These are phyloP conservation scores for Taphrina populina DNA, from an alignment of 1,139 yeast species.

Conservation along the genomic window DNA sequence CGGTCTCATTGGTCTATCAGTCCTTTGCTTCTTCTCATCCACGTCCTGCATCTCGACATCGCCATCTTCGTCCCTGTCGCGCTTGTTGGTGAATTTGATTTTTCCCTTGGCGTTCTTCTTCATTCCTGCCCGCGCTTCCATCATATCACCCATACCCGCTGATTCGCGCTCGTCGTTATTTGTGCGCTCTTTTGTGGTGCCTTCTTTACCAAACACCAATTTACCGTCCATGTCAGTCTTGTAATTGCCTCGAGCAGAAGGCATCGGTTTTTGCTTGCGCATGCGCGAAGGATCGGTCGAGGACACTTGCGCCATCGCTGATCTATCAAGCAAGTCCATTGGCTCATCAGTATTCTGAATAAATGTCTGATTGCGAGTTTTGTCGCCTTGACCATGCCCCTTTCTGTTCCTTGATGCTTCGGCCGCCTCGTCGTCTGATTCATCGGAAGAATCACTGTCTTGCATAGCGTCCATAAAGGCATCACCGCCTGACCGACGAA, in stretches of 20 bases:
- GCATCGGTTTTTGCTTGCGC: slow-evolving; percentile 41
- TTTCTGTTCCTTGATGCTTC: slow-evolving; percentile 35
- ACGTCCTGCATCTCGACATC: slow-evolving; percentile 19
- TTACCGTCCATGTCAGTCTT: slow-evolving; percentile 50
- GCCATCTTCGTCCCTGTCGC: slow-evolving; percentile 60
- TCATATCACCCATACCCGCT: slow-evolving; percentile 21
- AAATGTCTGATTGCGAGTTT: slow-evolving; percentile 50
- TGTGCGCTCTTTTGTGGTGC: neutral
- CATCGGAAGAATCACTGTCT: slow-evolving; percentile 43
- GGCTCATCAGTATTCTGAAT: slow-evolving; percentile 78
- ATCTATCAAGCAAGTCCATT: slow-evolving; percentile 80
- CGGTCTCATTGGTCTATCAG: slow-evolving; percentile 16
- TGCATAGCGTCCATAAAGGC: slow-evolving; percentile 72
- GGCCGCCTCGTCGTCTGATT: slow-evolving; percentile 38
- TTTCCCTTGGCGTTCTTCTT: slow-evolving; percentile 28
- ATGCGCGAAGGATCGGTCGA: slow-evolving; percentile 66
- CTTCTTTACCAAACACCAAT: slow-evolving; percentile 44
- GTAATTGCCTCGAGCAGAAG: slow-evolving; percentile 51
- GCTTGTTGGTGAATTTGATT: slow-evolving; percentile 44
- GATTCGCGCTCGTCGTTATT: slow-evolving; percentile 43
- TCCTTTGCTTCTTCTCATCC: slow-evolving; percentile 8
- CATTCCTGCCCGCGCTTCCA: slow-evolving; percentile 34
- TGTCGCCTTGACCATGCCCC: slow-evolving; percentile 44
- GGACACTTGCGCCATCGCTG: slow-evolving; percentile 80
- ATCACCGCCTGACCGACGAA: slow-evolving; percentile 4